Conservation (phyloP, 148 eudicot species). For the Linanthus parryae region DNA sequence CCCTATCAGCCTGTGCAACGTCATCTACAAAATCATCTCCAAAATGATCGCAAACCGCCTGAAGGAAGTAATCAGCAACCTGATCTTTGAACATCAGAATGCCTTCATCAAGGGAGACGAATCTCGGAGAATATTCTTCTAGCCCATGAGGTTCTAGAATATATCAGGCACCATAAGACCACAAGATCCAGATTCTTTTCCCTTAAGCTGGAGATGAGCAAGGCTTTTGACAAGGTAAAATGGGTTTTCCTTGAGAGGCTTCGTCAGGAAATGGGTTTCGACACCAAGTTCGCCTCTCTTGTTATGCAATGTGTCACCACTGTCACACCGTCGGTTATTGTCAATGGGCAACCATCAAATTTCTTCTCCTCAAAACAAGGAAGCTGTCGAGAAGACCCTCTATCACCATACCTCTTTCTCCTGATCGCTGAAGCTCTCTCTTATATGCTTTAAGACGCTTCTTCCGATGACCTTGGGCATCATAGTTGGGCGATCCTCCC, state of each 20-base stretch:
- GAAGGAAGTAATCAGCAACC: too few species aligned
- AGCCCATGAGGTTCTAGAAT: not conserved
- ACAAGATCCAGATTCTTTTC: not conserved
- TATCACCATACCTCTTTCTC: not conserved
- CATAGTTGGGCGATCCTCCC: not conserved
- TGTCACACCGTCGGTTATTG: not conserved
- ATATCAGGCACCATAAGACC: not conserved
- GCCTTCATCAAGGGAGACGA: not conserved
- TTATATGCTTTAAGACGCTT: not conserved
- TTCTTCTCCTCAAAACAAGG: not conserved
- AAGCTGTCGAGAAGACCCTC: not conserved
- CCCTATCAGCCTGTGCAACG: too few species aligned
- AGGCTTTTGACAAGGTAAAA: not conserved
- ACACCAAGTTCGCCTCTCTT: not conserved
- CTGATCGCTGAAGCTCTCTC: not conserved
- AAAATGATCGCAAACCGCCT: too few species aligned
- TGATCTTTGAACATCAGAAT: too few species aligned
- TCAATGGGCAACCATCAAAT: not conserved
- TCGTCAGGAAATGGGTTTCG: not conserved
- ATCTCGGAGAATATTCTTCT: not conserved
- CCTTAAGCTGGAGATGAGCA: not conserved
- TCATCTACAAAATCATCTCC: too few species aligned
- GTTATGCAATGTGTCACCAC: not conserved
- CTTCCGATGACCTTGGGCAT: not conserved
- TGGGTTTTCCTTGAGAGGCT: not conserved